Base-by-base conservation (phyloP, 2,329 filamentous ascomycete species). In the Pseudogymnoascus sp. region DNA sequence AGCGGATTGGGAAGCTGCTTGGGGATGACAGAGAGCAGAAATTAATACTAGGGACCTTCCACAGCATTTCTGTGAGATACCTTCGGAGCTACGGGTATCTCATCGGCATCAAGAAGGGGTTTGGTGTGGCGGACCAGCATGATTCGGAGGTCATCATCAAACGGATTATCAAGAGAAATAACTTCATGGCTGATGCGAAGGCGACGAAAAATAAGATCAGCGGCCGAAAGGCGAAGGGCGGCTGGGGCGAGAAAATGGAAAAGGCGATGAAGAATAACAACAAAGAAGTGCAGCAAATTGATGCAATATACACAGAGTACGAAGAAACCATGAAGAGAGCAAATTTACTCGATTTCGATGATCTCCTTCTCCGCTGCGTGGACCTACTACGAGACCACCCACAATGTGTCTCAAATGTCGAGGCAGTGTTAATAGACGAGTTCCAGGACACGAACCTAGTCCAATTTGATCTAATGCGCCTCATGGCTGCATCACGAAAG, bases 371-470 rank as follows among this genome's bases (percentile, higher is more conserved):
- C 13, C 85, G 87, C 69, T 96, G 93, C 68, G 88, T 90, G 8
- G 86, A 96, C 65, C 81, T 99, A 10, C 81, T 99, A 19, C 83
- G 82, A 65, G 78, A 81, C 19, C 83, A 90, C 68, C 91, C 93
- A 0, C 80, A 84, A 13, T 97, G 93, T 70, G 93, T 97, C 2
- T 87, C 87, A 13, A 97, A 96, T 69, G 87, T 99, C 17, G 87
- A 97, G 74, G 86, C 91, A 0, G 92, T 97, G 6, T 81, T 99
- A 53, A 96, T 99, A 66, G 93, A 99, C 73, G 93, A 99, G 73
- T 99, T 97, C 67, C 93, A 99, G 76, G 93, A 99, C 76, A 97
- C 93, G 7, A 99, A 97, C 72, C 84, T 91, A 19, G 87, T 97
- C 4, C 93, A 99, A 74, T 97, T 96, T 71, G 91, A 97, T 69